Evolutionary conservation across 2,329 filamentous ascomycete species (phyloP), one percentile per base, ranked within the genome.

Genomic region (Didymella sp.): DNA sequence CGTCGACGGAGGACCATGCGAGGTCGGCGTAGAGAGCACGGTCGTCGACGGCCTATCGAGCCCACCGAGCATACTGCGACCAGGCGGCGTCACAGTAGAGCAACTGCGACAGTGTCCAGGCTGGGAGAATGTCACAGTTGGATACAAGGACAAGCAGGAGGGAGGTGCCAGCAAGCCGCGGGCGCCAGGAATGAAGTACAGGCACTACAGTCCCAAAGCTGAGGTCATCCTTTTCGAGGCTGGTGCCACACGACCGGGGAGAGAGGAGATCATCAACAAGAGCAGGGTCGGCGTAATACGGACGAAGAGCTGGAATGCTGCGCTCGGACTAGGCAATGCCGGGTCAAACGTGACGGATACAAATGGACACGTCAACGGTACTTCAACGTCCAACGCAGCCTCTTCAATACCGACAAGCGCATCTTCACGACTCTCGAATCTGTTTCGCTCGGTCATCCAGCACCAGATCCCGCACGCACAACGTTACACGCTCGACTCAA

Each of bases 111-210:
- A 79, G 37, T 92, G 89, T 70, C 80, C 83, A 0, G 94, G 94
- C 0, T 99, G 95, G 94, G 89, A 92, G 72, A 79, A 85, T 35
- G 90, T 92, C 1, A 81, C 84, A 59, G 86, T 89, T 57, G 94
- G 85, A 11, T 98, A 97, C 76, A 87, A 89, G 70, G 92, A 96
- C 68, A 83, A 84, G 55, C 67, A 86, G 15, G 86, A 91, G 67
- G 82, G 85, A 19, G 88, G 85, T 5, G 52, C 62, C 4, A 85
- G 84, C 47, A 69, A 65, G 52, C 95, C 95, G 0, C 84, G 91
- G 54, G 95, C 95, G 0, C 95, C 95, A 0, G 95, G 95, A 1
- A 99, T 99, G 95, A 99, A 99, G 78, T 99, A 99, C 75, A 91
- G 95, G 73, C 95, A 99, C 74, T 99, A 99, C 72, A 96, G 93